phyloP scores from a whole-genome alignment of 352 stramenopile species.

The Phytophthora sansomeana region DNA sequence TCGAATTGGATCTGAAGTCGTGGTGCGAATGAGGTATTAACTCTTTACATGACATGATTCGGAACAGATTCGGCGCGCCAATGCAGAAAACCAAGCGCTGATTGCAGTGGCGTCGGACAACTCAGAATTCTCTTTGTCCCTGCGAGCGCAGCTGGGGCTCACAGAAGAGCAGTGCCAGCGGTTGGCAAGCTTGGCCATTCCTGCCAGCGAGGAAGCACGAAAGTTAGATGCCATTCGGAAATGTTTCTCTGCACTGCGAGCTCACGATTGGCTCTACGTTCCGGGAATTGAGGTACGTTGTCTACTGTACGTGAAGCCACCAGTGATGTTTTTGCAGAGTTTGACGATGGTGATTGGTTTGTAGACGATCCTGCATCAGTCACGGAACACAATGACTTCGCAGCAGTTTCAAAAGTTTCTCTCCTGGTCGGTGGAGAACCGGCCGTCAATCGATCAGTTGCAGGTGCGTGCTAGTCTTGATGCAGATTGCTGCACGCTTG shows the following conservation, averaged over 20 bases:
- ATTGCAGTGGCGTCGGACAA: constrained; percentile 70
- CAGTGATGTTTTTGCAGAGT: neutral
- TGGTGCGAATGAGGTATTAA: neutral
- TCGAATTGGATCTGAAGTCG: neutral
- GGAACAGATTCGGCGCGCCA: constrained; percentile 76
- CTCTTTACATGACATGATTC: neutral
- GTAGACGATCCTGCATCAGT: constrained; percentile 81
- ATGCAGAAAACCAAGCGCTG: constrained; percentile 84
- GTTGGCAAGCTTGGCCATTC: constrained; percentile 51
- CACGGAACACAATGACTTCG: constrained; percentile 77
- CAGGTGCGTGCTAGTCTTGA: constrained; percentile 47
- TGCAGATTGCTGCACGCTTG: neutral
- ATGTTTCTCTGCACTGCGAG: constrained; percentile 83
- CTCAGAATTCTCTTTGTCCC: constrained; percentile 59
- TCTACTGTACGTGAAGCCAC: neutral
- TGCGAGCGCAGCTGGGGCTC: constrained; percentile 69
- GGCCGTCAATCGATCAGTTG: constrained; percentile 72
- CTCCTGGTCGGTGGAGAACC: constrained; percentile 81
- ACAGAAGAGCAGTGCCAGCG: constrained; percentile 74
- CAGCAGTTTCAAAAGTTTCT: constrained; percentile 89
- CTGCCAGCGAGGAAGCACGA: constrained; percentile 69
- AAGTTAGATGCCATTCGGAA: constrained; percentile 88
- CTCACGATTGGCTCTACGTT: constrained; percentile 90
- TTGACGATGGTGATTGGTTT: constrained; percentile 5
- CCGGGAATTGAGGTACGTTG: constrained; percentile 75